phyloP scores from a whole-genome alignment of 1,284 basidiomycete species.

The Ustilago hordei region DNA sequence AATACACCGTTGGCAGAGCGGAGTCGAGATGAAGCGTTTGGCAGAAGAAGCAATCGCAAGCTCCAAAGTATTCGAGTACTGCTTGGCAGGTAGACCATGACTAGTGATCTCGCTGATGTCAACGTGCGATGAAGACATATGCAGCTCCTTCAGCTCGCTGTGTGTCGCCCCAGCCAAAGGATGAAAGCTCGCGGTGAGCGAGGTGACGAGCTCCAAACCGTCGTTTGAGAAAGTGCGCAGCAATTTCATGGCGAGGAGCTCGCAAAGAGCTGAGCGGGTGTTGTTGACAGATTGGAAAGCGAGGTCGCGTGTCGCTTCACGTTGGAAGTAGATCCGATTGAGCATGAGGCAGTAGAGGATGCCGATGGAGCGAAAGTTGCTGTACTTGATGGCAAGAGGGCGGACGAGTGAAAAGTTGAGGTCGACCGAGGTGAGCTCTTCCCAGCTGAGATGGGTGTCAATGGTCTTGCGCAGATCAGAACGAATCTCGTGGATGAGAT shows the following conservation, averaged over 20 bases:
- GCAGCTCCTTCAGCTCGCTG: conserved; percentile 36
- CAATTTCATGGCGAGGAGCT: conserved; percentile 85
- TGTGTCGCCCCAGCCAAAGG: conserved; percentile 73
- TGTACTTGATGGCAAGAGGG: conserved; percentile 62
- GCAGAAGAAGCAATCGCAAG: conserved; percentile 62
- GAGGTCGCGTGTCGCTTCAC: conserved; percentile 72
- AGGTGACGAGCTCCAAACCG: conserved; percentile 79
- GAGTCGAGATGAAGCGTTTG: conserved; percentile 62
- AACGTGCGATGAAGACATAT: conserved; percentile 32
- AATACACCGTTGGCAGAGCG: conserved; percentile 62
- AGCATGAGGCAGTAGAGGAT: conserved; percentile 88
- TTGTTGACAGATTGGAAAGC: conserved; percentile 75
- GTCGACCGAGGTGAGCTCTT: conserved; percentile 60
- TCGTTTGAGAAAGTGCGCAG: conserved; percentile 73
- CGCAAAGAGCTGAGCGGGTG: conserved; percentile 84
- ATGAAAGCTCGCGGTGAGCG: conserved; percentile 88
- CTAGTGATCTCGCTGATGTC: conserved; percentile 31
- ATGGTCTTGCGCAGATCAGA: conserved; percentile 55
- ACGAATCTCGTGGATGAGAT: conserved; percentile 56
- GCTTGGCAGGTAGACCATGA: conserved; percentile 35
- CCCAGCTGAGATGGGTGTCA: conserved; percentile 62
- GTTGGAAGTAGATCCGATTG: conserved; percentile 86
- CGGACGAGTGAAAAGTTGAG: conserved; percentile 63
- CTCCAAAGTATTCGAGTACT: conserved; percentile 59
- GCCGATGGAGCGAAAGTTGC: conserved; percentile 70